These are phyloP conservation scores for Pichia sorboxylosa DNA, from an alignment of 1,139 yeast genomes.

Conservation along the genomic window DNA sequence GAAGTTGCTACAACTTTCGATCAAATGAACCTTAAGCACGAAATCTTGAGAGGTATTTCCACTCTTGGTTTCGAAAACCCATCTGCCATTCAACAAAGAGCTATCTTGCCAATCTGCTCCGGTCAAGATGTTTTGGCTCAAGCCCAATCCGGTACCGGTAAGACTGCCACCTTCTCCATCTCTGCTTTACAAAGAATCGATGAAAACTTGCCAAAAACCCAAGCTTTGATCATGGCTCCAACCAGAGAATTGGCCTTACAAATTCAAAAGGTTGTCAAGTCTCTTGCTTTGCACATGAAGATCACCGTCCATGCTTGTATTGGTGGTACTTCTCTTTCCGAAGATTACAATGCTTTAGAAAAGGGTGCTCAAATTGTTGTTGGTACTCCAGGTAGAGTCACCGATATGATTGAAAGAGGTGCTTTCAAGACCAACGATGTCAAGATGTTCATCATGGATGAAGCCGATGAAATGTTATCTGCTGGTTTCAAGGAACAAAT, in stretches of 20 bases:
- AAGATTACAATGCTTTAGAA: slow-evolving; percentile 85
- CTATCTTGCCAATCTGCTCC: slow-evolving; percentile 90
- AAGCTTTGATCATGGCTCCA: slow-evolving; percentile 94
- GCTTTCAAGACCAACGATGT: slow-evolving; percentile 78
- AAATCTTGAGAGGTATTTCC: slow-evolving; percentile 75
- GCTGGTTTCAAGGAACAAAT: slow-evolving; percentile 97
- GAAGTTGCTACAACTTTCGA: slow-evolving; percentile 85
- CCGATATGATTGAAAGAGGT: slow-evolving; percentile 94
- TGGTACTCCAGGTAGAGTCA: slow-evolving; percentile 99
- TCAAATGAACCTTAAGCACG: slow-evolving; percentile 73
- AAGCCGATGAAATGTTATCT: slow-evolving; percentile 97
- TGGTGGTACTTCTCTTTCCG: slow-evolving; percentile 92
- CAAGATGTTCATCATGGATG: slow-evolving; percentile 96
- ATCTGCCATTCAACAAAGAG: slow-evolving; percentile 97
- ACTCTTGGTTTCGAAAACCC: slow-evolving; percentile 98
- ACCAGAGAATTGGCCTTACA: slow-evolving; percentile 98
- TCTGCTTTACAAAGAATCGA: slow-evolving; percentile 93
- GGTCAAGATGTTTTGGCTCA: slow-evolving; percentile 97
- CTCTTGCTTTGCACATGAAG: slow-evolving; percentile 88
- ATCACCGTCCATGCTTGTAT: slow-evolving; percentile 95
- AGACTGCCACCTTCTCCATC: slow-evolving; percentile 97
- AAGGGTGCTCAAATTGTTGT: slow-evolving; percentile 93
- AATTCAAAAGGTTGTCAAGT: slow-evolving; percentile 91
- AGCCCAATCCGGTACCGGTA: slow-evolving; percentile 99
- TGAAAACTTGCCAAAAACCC: slow-evolving; percentile 63